These are phyloP conservation scores for Alternaria gansuensis DNA, from an alignment of 2,329 filamentous ascomycete species.

Conservation along the genomic window DNA sequence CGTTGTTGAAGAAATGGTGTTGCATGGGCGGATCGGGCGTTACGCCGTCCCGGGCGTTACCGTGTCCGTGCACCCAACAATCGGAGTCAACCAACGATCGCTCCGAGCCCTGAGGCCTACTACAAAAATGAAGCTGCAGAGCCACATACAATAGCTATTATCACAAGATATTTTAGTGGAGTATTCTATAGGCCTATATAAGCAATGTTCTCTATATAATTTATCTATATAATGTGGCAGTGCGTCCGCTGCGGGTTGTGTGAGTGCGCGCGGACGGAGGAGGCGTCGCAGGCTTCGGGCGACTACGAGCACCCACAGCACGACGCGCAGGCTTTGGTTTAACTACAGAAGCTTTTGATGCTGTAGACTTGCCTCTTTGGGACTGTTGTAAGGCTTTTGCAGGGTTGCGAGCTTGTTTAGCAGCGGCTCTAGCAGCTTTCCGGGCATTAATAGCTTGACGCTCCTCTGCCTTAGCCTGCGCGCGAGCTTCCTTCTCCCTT, in stretches of 20 bases:
- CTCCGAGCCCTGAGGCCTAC: no score
- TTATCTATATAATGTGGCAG: constrained; percentile 1
- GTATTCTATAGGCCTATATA: no score
- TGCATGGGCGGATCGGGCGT: no score
- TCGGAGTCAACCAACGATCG: no score
- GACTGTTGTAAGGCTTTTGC: neutral
- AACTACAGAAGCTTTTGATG: neutral
- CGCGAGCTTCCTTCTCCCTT: constrained; percentile 1
- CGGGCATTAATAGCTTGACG: constrained; percentile 4
- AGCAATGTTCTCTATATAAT: neutral
- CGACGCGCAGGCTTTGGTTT: neutral
- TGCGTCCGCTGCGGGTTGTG: constrained; percentile 1
- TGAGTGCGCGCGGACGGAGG: neutral
- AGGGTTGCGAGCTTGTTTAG: constrained; percentile 3
- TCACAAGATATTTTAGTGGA: no score
- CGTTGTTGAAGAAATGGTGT: no score
- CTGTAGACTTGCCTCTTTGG: neutral
- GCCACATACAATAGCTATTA: no score
- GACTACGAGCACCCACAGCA: constrained; percentile 4
- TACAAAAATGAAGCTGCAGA: no score
- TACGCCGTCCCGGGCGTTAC: no score
- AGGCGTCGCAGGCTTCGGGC: neutral
- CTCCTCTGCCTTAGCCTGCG: neutral
- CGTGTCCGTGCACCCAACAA: no score
- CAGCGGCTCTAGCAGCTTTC: constrained; percentile 1